Evolutionary conservation across 2,329 filamentous ascomycete genomes (phyloP).

Genomic region (Fusarium abutilonis): DNA sequence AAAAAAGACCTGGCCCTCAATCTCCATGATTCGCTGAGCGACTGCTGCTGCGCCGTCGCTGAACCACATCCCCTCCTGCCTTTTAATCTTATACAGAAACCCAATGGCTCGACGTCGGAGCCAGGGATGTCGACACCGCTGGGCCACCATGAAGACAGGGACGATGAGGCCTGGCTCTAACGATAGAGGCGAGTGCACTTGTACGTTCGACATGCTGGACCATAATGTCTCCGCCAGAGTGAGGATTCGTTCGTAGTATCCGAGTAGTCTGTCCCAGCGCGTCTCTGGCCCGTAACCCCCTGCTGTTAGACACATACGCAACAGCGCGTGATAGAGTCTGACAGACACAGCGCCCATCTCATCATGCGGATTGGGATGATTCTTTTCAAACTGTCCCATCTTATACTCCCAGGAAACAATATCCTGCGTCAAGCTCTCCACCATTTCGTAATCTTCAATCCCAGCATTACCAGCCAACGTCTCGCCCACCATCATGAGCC

Average conservation of each 20-base stretch:
- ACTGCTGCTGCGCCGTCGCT: conserved; percentile 46
- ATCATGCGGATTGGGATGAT: conserved; percentile 9
- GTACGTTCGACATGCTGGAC: conserved; percentile 27
- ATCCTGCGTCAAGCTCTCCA: conserved; percentile 18
- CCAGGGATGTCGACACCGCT: conserved; percentile 47
- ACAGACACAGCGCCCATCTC: conserved; percentile 37
- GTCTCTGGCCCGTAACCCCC: conserved; percentile 42
- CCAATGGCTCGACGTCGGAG: conserved; percentile 43
- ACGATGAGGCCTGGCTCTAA: conserved; percentile 49
- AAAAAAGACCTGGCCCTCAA: conserved; percentile 38
- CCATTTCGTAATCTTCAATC: neutral
- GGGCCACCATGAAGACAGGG: conserved; percentile 42
- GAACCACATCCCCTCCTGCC: conserved; percentile 50
- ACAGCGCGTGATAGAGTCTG: conserved; percentile 46
- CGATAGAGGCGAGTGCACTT: conserved; percentile 39
- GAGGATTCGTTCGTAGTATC: conserved; percentile 46
- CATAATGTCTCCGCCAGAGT: conserved; percentile 30
- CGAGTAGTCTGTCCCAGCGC: conserved; percentile 45
- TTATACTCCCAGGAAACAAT: conserved; percentile 38
- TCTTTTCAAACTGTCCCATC: conserved; percentile 40
- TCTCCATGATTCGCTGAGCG: conserved; percentile 29
- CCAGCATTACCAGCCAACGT: neutral
- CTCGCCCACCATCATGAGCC: conserved; percentile 39
- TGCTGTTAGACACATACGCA: conserved; percentile 34
- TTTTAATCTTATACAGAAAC: conserved; percentile 41